Conservation (phyloP, 139 green algal species). For the Pleodorina starrii region DNA sequence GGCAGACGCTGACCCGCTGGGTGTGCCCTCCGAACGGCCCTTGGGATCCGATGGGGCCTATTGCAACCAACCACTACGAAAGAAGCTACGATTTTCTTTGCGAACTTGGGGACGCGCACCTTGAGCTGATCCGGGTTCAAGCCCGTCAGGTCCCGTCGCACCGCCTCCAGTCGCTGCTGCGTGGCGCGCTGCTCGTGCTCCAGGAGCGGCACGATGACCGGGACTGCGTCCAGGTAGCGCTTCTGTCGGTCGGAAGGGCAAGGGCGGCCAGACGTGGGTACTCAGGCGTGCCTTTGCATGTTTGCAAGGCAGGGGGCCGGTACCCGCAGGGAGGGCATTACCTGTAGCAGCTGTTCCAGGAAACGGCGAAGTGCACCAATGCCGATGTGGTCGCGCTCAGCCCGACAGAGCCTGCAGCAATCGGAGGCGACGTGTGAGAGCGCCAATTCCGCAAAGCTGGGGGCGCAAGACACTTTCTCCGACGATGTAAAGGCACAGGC, state of each 20-base stretch:
- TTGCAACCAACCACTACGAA: too few relatives aligned
- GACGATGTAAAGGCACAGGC: too few relatives aligned
- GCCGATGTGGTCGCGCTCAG: conserved; percentile 86
- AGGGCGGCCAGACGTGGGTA: too few relatives aligned
- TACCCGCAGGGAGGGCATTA: neutral
- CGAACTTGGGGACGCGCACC: conserved; percentile 14
- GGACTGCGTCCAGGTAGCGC: conserved; percentile 94
- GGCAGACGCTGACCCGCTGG: too few relatives aligned
- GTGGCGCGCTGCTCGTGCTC: conserved; percentile 89
- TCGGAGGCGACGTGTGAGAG: neutral
- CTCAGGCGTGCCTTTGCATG: too few relatives aligned
- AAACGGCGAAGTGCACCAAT: conserved; percentile 90
- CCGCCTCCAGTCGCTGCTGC: conserved; percentile 61
- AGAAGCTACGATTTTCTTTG: too few relatives aligned
- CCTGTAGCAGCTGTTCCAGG: conserved; percentile 93
- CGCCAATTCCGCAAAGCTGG: too few relatives aligned
- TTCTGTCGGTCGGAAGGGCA: conserved; percentile 25
- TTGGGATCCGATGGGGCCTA: too few relatives aligned
- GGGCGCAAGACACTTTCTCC: too few relatives aligned
- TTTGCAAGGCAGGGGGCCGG: too few relatives aligned
- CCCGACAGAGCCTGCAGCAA: neutral
- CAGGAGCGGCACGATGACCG: conserved; percentile 92
- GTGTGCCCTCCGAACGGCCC: too few relatives aligned
- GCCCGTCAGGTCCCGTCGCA: conserved; percentile 70
- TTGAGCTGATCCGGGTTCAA: conserved; percentile 79